Conservation (phyloP, 805 yeast species). For the Starmerella vitae region DNA sequence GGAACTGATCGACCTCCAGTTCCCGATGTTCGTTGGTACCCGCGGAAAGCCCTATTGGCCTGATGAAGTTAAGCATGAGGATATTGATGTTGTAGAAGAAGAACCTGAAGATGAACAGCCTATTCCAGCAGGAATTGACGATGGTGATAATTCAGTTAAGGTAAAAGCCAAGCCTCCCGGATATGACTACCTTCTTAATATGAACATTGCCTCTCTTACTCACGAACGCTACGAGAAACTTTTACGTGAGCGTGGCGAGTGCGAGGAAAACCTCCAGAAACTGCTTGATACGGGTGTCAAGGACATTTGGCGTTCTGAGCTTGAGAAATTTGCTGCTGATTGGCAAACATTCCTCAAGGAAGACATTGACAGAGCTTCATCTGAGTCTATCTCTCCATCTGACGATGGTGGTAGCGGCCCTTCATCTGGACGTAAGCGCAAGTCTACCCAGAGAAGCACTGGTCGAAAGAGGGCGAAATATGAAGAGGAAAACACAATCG, state of each 20-base stretch:
- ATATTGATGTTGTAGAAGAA: constrained; percentile 27
- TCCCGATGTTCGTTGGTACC: constrained; percentile 53
- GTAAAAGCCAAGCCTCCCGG: constrained; percentile 35
- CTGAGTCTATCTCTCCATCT: constrained; percentile 30
- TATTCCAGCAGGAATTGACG: constrained; percentile 12
- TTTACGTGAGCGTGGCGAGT: constrained; percentile 55
- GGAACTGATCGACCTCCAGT: constrained; percentile 48
- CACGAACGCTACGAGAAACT: constrained; percentile 74
- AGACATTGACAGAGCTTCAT: constrained; percentile 48
- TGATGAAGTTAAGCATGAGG: constrained; percentile 19
- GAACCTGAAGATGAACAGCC: constrained; percentile 24
- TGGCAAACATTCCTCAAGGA: constrained; percentile 57
- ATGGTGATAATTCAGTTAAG: constrained; percentile 19
- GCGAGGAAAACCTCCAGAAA: constrained; percentile 54
- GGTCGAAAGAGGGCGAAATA: constrained; percentile 15
- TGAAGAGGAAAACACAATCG: constrained; percentile 9
- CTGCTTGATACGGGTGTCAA: constrained; percentile 61
- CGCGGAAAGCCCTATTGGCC: constrained; percentile 50
- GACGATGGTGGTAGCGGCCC: constrained; percentile 31
- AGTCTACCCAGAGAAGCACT: constrained; percentile 25
- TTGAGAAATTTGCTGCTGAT: constrained; percentile 53
- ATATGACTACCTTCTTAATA: constrained; percentile 78
- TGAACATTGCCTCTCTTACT: constrained; percentile 91
- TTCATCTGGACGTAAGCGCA: constrained; percentile 18
- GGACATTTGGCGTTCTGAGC: constrained; percentile 76